Evolutionary conservation across 139 green algal species (phyloP).

Genomic region (Coelastrella sp.): DNA sequence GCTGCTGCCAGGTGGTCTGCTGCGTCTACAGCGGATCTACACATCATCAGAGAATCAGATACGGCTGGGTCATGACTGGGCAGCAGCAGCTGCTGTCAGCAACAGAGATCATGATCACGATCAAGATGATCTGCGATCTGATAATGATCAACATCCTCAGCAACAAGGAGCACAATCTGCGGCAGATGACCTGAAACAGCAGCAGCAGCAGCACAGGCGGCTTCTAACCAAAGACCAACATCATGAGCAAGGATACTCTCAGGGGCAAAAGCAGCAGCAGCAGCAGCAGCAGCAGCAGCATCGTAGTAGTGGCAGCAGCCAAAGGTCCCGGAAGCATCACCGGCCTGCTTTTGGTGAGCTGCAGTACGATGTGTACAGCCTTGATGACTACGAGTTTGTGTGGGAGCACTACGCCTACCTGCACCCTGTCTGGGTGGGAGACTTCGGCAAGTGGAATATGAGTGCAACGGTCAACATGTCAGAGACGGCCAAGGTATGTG

Average conservation of each 20-base stretch:
- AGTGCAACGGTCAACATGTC: constrained; percentile 21
- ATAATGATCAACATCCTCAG: no score
- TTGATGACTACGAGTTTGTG: constrained; percentile 53
- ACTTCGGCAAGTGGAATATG: constrained; percentile 72
- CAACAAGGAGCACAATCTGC: no score
- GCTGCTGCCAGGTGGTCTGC: constrained; percentile 21
- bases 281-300: not conserved
- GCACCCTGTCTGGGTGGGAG: constrained; percentile 43
- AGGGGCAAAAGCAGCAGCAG: constrained; percentile 13
- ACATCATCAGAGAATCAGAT: not conserved
- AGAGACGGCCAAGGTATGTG: constrained; percentile 5
- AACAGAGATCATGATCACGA: no score
- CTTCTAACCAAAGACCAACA: no score
- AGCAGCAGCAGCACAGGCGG: constrained; percentile 1
- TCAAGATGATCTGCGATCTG: no score
- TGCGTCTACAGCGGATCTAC: constrained; percentile 28
- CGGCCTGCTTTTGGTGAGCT: constrained; percentile 52
- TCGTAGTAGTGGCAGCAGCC: not conserved
- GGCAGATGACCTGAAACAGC: not conserved
- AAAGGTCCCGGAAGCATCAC: no score
- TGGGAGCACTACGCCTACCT: constrained; percentile 60
- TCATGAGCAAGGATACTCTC: no score
- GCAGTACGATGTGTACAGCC: constrained; percentile 68
- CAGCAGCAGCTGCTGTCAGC: not conserved
- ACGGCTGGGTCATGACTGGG: constrained; percentile 32